These are phyloP conservation scores for Rhodotorula taiwanensis DNA, from an alignment of 768 basidiomycete species.

Conservation along the genomic window DNA sequence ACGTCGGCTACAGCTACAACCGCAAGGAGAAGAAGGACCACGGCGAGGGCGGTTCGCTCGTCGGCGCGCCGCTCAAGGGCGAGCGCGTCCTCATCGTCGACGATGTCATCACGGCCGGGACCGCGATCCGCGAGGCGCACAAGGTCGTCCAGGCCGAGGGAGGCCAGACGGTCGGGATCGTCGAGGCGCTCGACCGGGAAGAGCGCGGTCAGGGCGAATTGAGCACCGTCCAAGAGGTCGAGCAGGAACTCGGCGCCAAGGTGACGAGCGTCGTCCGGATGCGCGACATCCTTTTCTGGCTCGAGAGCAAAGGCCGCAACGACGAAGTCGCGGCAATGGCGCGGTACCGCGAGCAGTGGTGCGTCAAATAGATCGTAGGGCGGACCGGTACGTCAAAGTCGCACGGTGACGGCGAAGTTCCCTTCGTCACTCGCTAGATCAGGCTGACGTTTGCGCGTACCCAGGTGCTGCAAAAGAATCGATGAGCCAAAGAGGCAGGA, in stretches of 20 bases:
- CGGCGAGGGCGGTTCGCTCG: slow-evolving; percentile 86
- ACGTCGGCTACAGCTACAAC: slow-evolving; percentile 81
- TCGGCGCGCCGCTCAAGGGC: slow-evolving; percentile 74
- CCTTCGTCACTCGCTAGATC: too few relatives aligned
- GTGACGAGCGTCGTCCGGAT: slow-evolving; percentile 77
- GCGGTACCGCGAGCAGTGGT: slow-evolving; percentile 54
- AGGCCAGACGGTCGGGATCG: slow-evolving; percentile 67
- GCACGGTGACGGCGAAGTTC: too few relatives aligned
- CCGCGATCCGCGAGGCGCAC: slow-evolving; percentile 77
- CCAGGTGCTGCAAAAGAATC: too few relatives aligned
- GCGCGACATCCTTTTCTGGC: slow-evolving; percentile 75
- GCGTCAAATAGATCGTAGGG: slow-evolving; percentile 1
- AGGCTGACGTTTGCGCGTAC: too few relatives aligned
- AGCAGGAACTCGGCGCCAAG: slow-evolving; percentile 60
- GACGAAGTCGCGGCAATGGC: slow-evolving; percentile 65
- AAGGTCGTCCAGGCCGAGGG: slow-evolving; percentile 68
- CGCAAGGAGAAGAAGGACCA: slow-evolving; percentile 94
- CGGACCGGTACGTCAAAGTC: too few relatives aligned
- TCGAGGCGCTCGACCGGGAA: slow-evolving; percentile 78
- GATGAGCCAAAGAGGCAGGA: too few relatives aligned
- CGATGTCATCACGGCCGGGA: slow-evolving; percentile 90
- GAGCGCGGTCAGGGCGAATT: slow-evolving; percentile 67
- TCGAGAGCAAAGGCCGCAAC: slow-evolving; percentile 60
- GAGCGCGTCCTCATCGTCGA: slow-evolving; percentile 82
- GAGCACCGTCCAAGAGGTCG: slow-evolving; percentile 77